Evolutionary conservation across 1,284 basidiomycete genomes (phyloP), one percentile per base, ranked within the genome.

Genomic region (Tylopilus orsonianus): DNA sequence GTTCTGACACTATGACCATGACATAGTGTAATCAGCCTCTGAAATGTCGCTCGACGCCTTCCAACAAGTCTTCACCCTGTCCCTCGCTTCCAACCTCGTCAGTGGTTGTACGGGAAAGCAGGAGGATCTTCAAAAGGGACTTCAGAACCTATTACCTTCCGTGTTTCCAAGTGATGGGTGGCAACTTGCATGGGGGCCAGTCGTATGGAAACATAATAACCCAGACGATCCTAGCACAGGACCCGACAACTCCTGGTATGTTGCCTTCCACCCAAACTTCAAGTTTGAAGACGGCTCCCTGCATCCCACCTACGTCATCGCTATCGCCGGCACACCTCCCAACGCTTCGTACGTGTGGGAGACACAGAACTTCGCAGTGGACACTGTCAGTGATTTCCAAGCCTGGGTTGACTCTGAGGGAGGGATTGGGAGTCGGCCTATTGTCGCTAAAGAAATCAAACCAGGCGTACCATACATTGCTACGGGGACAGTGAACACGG

Each of bases 31-130:
- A 30, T 33, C 14, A 50, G 44, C 12, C 13, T 40, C 36, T n/a
- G 27, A 44, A 34, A 57, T 60, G 55, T 16, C 56, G n/a, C 36
- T 50, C 34, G 46, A 63, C 27, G 40, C 54, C 33, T 63, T 59
- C 26, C 56, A 63, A 41, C 53, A 61, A 33, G 45, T 50, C n/a
- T 48, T 51, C 24, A 14, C 22, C 5, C 23, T 63, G 23, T 54
- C 58, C 4, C 5, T 48, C 13, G 6, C 30, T 18, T 30, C 48
- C 29, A 50, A 48, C 20, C 1, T 26, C 4, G 33, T 51, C 41
- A 41, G 41, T 18, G 7, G 10, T 20, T 0, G 2, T 3, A 41
- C 44, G 5, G 46, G 41, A 8, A 36, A 35, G 6, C 46, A 44
- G 24, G 1, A 18, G 6, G 13, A 6, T 41, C 49, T 58, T 30